Conservation (phyloP, 306 rosid genomes). For the Psophocarpus tetragonolobus region DNA sequence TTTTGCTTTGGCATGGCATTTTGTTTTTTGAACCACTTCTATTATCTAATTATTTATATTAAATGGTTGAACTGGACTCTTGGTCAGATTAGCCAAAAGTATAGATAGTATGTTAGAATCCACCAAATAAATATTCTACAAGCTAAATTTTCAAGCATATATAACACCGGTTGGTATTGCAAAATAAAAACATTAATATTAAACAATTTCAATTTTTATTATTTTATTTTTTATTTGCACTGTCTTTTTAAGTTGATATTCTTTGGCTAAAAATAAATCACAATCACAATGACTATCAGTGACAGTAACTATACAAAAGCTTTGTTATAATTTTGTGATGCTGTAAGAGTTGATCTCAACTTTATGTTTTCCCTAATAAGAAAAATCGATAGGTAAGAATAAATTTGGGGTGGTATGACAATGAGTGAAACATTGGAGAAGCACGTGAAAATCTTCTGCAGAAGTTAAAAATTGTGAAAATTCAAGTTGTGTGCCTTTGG, state of each 20-base stretch:
- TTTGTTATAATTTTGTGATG: neutral
- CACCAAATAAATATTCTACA: slow-evolving; percentile 10
- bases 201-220: neutral
- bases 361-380: neutral
- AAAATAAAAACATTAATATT: slow-evolving; percentile 5
- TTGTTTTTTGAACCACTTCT: slow-evolving; percentile 10
- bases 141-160: neutral
- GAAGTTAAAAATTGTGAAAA: slow-evolving; percentile 15
- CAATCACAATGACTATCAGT: neutral
- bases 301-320: neutral
- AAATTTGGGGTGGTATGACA: neutral
- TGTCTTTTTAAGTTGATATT: neutral
- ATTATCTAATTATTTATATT: neutral
- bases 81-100: neutral
- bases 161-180: neutral
- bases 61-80: neutral
- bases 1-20: slow-evolving; percentile 25
- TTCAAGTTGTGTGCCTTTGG: neutral
- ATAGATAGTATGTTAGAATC: slow-evolving; percentile 13
- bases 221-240: neutral
- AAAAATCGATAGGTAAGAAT: neutral
- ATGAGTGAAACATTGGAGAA: neutral
- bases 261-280: neutral
- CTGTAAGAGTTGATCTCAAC: neutral
- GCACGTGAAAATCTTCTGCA: neutral